Conservation (phyloP, 148 eudicot genomes). For the Talinum fruticosum region DNA sequence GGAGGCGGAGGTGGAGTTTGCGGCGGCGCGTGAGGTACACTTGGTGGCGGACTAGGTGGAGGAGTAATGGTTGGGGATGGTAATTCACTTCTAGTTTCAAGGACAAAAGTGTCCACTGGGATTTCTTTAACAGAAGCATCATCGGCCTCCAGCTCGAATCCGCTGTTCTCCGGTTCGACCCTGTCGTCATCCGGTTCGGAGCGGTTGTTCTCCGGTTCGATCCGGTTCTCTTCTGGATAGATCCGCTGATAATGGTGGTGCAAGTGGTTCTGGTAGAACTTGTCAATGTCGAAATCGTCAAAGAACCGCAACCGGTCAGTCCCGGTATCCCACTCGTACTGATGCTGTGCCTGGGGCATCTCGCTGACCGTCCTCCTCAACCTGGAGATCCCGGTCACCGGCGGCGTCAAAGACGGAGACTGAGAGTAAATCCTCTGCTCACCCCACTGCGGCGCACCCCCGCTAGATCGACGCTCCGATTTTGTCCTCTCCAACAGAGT, state of each 20-base stretch:
- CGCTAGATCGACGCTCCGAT: neutral
- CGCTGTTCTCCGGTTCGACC: neutral
- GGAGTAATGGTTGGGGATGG: constrained; percentile 28
- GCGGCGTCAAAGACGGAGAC: neutral
- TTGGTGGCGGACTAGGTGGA: constrained; percentile 43
- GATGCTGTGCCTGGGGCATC: constrained; percentile 49
- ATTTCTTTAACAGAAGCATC: constrained; percentile 35
- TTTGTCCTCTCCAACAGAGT: neutral
- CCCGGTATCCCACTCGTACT: constrained; percentile 33
- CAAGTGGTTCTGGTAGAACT: constrained; percentile 17
- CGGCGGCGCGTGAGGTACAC: constrained; percentile 33
- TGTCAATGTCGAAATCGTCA: constrained; percentile 57
- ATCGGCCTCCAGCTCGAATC: constrained; percentile 13
- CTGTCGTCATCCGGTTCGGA: constrained; percentile 7
- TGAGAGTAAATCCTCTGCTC: constrained; percentile 30
- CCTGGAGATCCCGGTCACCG: constrained; percentile 24
- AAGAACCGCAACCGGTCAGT: constrained; percentile 35
- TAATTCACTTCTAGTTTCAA: constrained; percentile 1
- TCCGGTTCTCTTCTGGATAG: constrained; percentile 3
- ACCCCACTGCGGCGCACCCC: constrained; percentile 24
- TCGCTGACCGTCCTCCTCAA: constrained; percentile 58
- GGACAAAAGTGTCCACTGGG: constrained; percentile 49
- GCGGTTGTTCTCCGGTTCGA: constrained; percentile 12
- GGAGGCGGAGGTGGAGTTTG: constrained; percentile 38
- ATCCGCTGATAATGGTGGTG: neutral